A percentile compares a stretch with the other conserved stretches of the same genome.
phyloP scores from a whole-genome alignment of 1,139 yeast genomes.

The Kodamaea plutei region DNA sequence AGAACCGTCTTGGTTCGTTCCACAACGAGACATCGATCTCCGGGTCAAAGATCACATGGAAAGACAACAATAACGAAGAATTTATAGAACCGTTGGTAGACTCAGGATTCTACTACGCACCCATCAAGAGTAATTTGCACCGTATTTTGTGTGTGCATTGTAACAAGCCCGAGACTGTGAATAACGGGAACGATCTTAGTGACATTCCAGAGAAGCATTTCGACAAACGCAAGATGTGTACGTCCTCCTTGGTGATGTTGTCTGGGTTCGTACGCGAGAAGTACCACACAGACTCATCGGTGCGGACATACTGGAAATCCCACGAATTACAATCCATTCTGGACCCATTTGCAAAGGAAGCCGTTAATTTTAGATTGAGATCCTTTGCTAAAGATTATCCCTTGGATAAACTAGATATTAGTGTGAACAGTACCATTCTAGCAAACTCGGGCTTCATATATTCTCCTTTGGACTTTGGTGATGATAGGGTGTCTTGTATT shows the following conservation, averaged over 20 bases:
- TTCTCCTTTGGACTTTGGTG: constrained; percentile 39
- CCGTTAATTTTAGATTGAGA: constrained; percentile 40
- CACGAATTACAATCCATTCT: constrained; percentile 11
- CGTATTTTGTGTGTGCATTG: constrained; percentile 63
- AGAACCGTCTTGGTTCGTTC: constrained; percentile 27
- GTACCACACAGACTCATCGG: constrained; percentile 7
- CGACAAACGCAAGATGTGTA: constrained; percentile 22
- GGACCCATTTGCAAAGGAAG: constrained; percentile 30
- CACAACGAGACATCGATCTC: constrained; percentile 14
- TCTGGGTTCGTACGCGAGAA: constrained; percentile 13
- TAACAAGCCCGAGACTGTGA: constrained; percentile 36
- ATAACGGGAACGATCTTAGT: constrained; percentile 25
- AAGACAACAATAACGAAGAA: constrained; percentile 32
- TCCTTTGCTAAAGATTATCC: constrained; percentile 59
- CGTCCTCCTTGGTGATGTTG: constrained; percentile 27
- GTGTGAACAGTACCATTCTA: constrained; percentile 38
- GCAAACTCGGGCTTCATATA: constrained; percentile 55
- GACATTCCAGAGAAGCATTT: constrained; percentile 45
- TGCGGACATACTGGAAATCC: constrained; percentile 10
- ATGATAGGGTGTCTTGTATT: constrained; percentile 67
- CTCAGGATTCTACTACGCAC: constrained; percentile 69
- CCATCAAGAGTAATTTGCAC: constrained; percentile 43
- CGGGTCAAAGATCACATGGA: constrained; percentile 15
- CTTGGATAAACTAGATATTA: constrained; percentile 30
- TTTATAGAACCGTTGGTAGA: constrained; percentile 47